Base-by-base conservation (phyloP, 1,139 yeast species). In the Yamadazyma membranifaciens region DNA sequence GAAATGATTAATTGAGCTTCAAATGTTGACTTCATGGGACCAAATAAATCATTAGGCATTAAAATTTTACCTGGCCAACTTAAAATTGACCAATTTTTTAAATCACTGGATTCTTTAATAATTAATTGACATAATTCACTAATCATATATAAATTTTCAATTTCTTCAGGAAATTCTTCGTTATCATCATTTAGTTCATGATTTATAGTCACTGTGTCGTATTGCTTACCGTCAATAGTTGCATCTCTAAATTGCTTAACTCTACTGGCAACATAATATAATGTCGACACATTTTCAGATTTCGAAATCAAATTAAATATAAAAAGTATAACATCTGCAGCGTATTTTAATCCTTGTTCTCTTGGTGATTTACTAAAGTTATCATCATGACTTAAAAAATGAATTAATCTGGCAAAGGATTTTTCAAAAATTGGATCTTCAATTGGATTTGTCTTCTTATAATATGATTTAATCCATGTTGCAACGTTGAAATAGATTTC, bases 61-160 rank as follows among this genome's bases (percentile, higher is more conserved):
- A 77, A 77, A 24, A 85, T 60, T 50, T 82, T 84, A 1, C 92
- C 94, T 0, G 96, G 95, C 81, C 92, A 89, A 0, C 91, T 80
- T 26, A 81, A 78, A 45, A 86, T 68, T 16, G 77, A 75, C 95
- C 96, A 87, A 38, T 70, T 72, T 52, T 74, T 79, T 13, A 60
- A 55, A 33, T 78, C 83, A 37, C 84, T 79, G 31, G 77, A 63
- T 43, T 76, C 80, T 43, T 81, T 75, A 34, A 89, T 69, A 4
- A 80, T 65, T 45, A 83, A 62, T 58, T 87, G 95, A 1, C 89
- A 72, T 35, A 88, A 59, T 52, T 89, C 97, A 1, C 96, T 77
- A 9, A 87, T 66, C 37, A 81, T 57, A 56, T 87, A 88, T 31
- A 88, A 63, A 34, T 75, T 68, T 41, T 60, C 51, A 1, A 62